These are phyloP conservation scores for Lasiodiplodia sp. DNA, from an alignment of 2,329 filamentous ascomycete genomes.

Conservation along the genomic window DNA sequence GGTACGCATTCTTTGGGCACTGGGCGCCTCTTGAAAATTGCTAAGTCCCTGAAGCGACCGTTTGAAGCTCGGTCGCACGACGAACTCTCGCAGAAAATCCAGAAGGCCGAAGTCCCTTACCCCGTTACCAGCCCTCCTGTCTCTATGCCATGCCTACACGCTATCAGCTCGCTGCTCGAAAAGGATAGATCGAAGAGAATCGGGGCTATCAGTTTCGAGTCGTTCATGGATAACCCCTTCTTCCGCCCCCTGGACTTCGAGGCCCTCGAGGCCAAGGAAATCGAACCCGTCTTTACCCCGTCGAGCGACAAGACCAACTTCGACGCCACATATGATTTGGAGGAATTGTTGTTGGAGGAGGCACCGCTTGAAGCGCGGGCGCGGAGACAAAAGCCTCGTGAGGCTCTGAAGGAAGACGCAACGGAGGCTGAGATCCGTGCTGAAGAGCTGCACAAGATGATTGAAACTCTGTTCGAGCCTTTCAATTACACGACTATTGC, in stretches of 20 bases:
- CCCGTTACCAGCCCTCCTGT: constrained; percentile 94
- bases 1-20: constrained; percentile 57
- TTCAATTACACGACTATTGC: constrained; percentile 92
- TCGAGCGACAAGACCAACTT: constrained; percentile 99
- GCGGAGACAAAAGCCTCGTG: constrained; percentile 89
- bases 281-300: constrained; percentile 89
- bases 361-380: constrained; percentile 92
- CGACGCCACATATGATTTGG: constrained; percentile 95
- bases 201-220: constrained; percentile 81
- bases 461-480: constrained; percentile 90
- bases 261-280: constrained; percentile 82
- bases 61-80: constrained; percentile 91
- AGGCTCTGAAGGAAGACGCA: constrained; percentile 90
- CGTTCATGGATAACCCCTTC: constrained; percentile 87
- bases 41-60: constrained; percentile 68
- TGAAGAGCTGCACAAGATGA: constrained; percentile 92
- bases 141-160: constrained; percentile 84
- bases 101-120: constrained; percentile 82
- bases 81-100: constrained; percentile 79
- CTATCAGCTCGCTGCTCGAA: constrained; percentile 83
- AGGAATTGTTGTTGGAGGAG: constrained; percentile 92
- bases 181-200: constrained; percentile 81
- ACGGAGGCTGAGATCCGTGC: constrained; percentile 94
- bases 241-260: constrained; percentile 87
- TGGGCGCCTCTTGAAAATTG: not conserved